A percentile compares a stretch with the other conserved stretches of the same genome.
Evolutionary conservation across 192 early-diverging fungal genomes (phyloP).

Genomic region (Chytriomyces sp.): DNA sequence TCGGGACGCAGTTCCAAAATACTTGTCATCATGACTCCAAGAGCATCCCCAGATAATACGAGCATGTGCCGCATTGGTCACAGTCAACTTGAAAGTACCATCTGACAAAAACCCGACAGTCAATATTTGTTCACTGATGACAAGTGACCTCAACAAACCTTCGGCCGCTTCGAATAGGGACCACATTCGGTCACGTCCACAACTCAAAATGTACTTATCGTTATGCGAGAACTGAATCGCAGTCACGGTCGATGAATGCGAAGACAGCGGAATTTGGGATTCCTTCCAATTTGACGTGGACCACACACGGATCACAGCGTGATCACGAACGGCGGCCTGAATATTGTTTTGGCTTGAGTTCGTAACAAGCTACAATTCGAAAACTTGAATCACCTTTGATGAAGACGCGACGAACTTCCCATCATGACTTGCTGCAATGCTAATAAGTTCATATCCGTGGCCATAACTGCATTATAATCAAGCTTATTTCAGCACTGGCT

Average conservation of each 20-base stretch:
- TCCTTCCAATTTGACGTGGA: slow-evolving; percentile 73
- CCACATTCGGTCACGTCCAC: slow-evolving; percentile 90
- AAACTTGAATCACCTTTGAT: slow-evolving; percentile 62
- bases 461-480: slow-evolving; percentile 59
- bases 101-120: too few species aligned
- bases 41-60: slow-evolving; percentile 92
- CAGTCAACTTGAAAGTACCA: slow-evolving; percentile 43
- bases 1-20: slow-evolving; percentile 91
- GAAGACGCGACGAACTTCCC: slow-evolving; percentile 76
- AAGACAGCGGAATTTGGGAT: slow-evolving; percentile 56
- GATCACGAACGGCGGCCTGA: slow-evolving; percentile 70
- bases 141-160: slow-evolving; percentile 50
- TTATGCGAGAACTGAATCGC: slow-evolving; percentile 78
- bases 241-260: slow-evolving; percentile 87
- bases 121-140: background rate
- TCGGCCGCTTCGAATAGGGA: slow-evolving; percentile 68
- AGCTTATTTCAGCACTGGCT: background rate
- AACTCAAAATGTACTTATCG: slow-evolving; percentile 74
- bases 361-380: background rate
- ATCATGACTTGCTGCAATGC: slow-evolving; percentile 73
- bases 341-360: background rate
- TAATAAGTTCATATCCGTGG: slow-evolving; percentile 92
- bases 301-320: slow-evolving; percentile 77
- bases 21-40: slow-evolving; percentile 77
- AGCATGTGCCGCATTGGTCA: slow-evolving; percentile 73